Percentiles rank a stretch among this genome's conserved stretches.
Evolutionary conservation across 2,329 filamentous ascomycete genomes (phyloP).

Genomic region (Zymoseptoria pseudotritici): DNA sequence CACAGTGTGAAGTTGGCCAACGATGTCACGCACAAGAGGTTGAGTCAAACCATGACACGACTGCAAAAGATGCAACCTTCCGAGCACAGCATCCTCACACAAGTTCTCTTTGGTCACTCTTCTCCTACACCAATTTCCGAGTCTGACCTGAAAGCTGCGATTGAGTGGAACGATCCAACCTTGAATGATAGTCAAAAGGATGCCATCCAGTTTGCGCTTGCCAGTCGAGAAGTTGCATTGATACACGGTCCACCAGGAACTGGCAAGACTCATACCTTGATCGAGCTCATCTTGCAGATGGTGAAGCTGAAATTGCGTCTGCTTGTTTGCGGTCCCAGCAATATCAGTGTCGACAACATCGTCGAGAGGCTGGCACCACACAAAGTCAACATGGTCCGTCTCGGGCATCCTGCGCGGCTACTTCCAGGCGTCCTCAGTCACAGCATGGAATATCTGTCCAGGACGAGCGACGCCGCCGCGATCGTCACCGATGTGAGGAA

Average conservation of each 20-base stretch:
- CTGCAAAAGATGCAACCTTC: slow-evolving; percentile 49
- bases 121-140: slow-evolving; percentile 44
- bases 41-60: slow-evolving; percentile 57
- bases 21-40: slow-evolving; percentile 58
- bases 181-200: slow-evolving; percentile 58
- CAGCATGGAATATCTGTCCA: slow-evolving; percentile 83
- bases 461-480: slow-evolving; percentile 78
- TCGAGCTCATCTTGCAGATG: slow-evolving; percentile 91
- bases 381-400: slow-evolving; percentile 76
- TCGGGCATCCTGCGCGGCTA: slow-evolving; percentile 87
- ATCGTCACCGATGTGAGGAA: slow-evolving; percentile 85
- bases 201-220: slow-evolving; percentile 71
- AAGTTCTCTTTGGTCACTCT: slow-evolving; percentile 53
- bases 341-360: slow-evolving; percentile 97
- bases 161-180: slow-evolving; percentile 49
- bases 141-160: slow-evolving; percentile 35
- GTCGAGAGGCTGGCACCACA: slow-evolving; percentile 82
- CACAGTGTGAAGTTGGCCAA: slow-evolving; percentile 58
- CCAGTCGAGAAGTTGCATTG: slow-evolving; percentile 71
- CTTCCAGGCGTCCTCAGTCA: slow-evolving; percentile 82
- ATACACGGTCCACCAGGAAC: slow-evolving; percentile 96
- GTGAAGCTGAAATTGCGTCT: slow-evolving; percentile 65
- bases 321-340: slow-evolving; percentile 92
- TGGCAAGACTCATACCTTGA: slow-evolving; percentile 92
- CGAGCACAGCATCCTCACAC: slow-evolving; percentile 51